A percentile compares a stretch with the other conserved stretches of the same genome.
Conservation (phyloP, 108 stramenopile genomes). For the Mediolabrus comicus region DNA sequence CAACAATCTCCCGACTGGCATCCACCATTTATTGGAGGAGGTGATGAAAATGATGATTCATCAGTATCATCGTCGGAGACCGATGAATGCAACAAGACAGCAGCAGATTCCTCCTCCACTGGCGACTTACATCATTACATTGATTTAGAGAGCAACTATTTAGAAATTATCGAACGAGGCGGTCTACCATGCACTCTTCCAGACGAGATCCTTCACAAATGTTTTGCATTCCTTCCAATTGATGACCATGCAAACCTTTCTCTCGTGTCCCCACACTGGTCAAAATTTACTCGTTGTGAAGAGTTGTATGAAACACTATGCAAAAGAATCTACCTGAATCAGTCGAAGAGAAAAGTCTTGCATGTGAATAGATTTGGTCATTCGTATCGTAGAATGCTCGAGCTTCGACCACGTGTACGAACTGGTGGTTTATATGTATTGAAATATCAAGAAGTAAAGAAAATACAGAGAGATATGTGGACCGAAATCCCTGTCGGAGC, state of each 20-base stretch:
- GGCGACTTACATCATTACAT: neutral
- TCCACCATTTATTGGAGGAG: slow-evolving; percentile 16
- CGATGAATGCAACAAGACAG: slow-evolving; percentile 4
- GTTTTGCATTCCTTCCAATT: slow-evolving; percentile 67
- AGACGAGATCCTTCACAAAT: slow-evolving; percentile 72
- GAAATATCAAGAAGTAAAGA: slow-evolving; percentile 51
- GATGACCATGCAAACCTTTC: slow-evolving; percentile 65
- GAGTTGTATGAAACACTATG: slow-evolving; percentile 67
- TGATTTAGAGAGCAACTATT: slow-evolving; percentile 37
- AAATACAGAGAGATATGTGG: slow-evolving; percentile 86
- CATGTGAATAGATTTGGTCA: slow-evolving; percentile 64
- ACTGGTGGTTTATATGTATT: slow-evolving; percentile 76
- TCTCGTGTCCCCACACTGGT: slow-evolving; percentile 77
- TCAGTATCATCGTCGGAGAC: slow-evolving; percentile 27
- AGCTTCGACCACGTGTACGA: slow-evolving; percentile 70
- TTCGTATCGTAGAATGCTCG: slow-evolving; percentile 74
- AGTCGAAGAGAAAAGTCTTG: slow-evolving; percentile 64
- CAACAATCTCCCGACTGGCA: slow-evolving; percentile 11
- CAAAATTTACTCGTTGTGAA: slow-evolving; percentile 71
- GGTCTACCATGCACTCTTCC: slow-evolving; percentile 63
- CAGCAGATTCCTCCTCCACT: neutral
- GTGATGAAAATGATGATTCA: slow-evolving; percentile 54
- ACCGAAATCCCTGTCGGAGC: slow-evolving; percentile 82
- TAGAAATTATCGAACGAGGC: slow-evolving; percentile 53
- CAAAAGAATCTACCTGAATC: slow-evolving; percentile 72